Base-by-base conservation (phyloP, 2,329 filamentous ascomycete species). In the Talaromyces sp. region DNA sequence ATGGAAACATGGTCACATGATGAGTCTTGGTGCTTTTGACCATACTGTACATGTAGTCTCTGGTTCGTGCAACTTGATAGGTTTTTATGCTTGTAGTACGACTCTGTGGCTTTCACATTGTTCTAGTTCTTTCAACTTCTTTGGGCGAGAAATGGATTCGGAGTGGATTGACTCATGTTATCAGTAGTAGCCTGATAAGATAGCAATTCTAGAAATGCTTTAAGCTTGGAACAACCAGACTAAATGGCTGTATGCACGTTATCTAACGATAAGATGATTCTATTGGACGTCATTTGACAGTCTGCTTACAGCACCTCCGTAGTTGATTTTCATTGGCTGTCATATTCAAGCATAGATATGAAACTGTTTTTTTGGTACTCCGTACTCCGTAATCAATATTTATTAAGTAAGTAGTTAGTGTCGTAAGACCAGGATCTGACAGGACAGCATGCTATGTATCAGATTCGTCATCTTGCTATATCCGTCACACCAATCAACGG, bases 401-500 rank as follows among this genome's bases (percentile, higher is more conserved):
- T 14, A 47, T 22, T 13, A 13, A 39, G 10, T 39, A 11, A 3
- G 2, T 39, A 39, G 11, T 39, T 13, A 39, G 9, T 39, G 13
- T 13, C 4, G 9, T 45, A 47, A 27, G 47, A 16, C 31, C 50
- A 54, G 16, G 48, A 52, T 31, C 39, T 39, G 54, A 41, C 16
- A 7, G 14, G 13, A 45, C 24, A 57, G 39, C 9, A 39, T 57
- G 33, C 13, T n/a, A 57, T 41, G 56, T 27, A 41, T 59, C 56
- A 59, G 56, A 59, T 59, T 39, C 56, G 56, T 59, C 56, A 59
- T 43, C 14, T 11, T 43, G 37, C 14, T n/a, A 22, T 41, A 16
- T 58, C 56, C n/a, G 39, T 45, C 22, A 31, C 56, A 45, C 56
- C 56, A 59, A 59, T 59, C 56, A 58, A 45, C 9, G 37, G 56